Conservation (phyloP, 495 filamentous ascomycete genomes). For the Glonium stellatum region DNA sequence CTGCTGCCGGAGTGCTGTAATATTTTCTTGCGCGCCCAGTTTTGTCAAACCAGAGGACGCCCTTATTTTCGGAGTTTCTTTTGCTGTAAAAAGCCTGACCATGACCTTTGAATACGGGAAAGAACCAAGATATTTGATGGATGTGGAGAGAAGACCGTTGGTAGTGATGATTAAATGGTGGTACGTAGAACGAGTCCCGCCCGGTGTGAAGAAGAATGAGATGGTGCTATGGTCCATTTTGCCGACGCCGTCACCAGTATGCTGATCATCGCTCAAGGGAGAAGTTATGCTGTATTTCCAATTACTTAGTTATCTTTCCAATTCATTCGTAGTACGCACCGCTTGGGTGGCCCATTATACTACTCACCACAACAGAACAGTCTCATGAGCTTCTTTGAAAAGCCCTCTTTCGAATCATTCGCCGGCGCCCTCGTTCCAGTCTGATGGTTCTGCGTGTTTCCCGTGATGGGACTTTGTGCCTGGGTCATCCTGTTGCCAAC, state of each 20-base stretch:
- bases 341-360: background rate
- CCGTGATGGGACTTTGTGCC: constrained; percentile 3
- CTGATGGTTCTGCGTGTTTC: background rate
- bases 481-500: constrained; percentile 13
- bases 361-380: constrained; percentile 25
- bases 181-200: constrained; percentile 5
- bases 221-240: background rate
- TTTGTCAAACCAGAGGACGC: background rate
- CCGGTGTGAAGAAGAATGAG: background rate
- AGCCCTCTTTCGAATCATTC: constrained; percentile 13
- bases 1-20: background rate
- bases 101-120: background rate
- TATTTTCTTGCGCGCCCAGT: background rate
- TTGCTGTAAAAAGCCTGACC: background rate
- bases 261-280: background rate
- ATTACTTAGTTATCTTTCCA: background rate
- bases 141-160: background rate
- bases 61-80: background rate
- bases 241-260: background rate
- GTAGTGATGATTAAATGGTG: background rate
- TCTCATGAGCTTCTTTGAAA: constrained; percentile 27
- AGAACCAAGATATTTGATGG: background rate
- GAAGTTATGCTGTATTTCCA: background rate
- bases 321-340: background rate
- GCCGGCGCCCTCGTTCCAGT: constrained; percentile 9